Base-by-base conservation (phyloP, 306 rosid genomes). In the Dryas alaskensis region DNA sequence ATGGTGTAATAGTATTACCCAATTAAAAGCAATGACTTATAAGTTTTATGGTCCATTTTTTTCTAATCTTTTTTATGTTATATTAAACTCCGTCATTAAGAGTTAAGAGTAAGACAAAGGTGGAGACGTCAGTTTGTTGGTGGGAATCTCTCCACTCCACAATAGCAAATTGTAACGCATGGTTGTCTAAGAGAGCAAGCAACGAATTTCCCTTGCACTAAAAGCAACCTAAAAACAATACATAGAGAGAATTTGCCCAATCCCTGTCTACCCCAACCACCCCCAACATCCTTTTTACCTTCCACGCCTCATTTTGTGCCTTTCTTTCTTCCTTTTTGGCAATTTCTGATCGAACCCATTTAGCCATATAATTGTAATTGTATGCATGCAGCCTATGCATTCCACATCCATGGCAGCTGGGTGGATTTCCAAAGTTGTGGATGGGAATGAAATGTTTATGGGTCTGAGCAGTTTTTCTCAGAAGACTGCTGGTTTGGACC, bases 401-500 rank as follows among this genome's bases (percentile, higher is more conserved):
- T 64, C 46, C 17, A 63, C 58, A 47, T 7, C 68, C 1, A 82
- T 76, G 82, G 87, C 37, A 31, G 37, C 79, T 2, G 81, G 69
- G 16, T 27, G 78, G 72, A 45, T 51, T 8, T 47, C 59, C 5
- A 74, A 79, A 47, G 49, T 74, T 13, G 47, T 54, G 8, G 84
- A 77, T 61, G 81, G 69, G 52, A 79, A 72, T 12, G 85, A 79
- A 44, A 64, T 78, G 72, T 10, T 84, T 52, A 73, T 79, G 91
- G 89, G 86, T 73, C 42, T 85, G 67, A 62, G 76, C 52, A 13
- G 25, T 14, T 48, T 63, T 80, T 85, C 88, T 65, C 89, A 79
- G 45, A 81, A 78, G 72, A 73, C 77, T 22, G 46, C 61, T 31
- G 82, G 91, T 67, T 40, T 83, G 43, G 89, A 89, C 70, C 96